Evolutionary conservation across 2,329 filamentous ascomycete species (phyloP).

Genomic region (Pseudogymnoascus sp.): DNA sequence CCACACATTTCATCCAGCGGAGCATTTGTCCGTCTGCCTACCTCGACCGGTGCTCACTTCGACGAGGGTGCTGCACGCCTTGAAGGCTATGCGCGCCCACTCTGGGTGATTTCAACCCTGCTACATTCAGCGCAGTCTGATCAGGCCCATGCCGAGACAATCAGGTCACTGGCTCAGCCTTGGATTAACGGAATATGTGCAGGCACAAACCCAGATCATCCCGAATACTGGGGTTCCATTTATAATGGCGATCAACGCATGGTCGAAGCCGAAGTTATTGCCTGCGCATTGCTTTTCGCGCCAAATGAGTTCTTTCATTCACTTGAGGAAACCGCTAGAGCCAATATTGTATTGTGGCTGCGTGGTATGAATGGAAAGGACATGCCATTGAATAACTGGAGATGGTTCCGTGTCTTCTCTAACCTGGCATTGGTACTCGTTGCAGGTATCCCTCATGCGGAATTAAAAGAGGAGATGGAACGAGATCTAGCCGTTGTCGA

Average conservation of each 20-base stretch:
- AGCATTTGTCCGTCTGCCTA: slow-evolving; percentile 9
- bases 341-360: slow-evolving; percentile 35
- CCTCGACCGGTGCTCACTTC: slow-evolving; percentile 11
- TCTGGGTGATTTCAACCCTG: slow-evolving; percentile 12
- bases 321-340: slow-evolving; percentile 24
- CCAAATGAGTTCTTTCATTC: slow-evolving; percentile 30
- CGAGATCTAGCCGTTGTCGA: slow-evolving; percentile 37
- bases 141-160: not conserved
- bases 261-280: slow-evolving; percentile 44
- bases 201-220: slow-evolving; percentile 27
- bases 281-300: slow-evolving; percentile 37
- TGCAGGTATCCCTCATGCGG: slow-evolving; percentile 28
- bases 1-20: slow-evolving; percentile 9
- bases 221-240: slow-evolving; percentile 40
- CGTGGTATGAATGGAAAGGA: slow-evolving; percentile 33
- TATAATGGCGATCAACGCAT: slow-evolving; percentile 40
- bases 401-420: slow-evolving; percentile 42
- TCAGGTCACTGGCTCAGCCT: not conserved
- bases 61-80: slow-evolving; percentile 14
- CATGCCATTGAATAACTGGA: slow-evolving; percentile 42
- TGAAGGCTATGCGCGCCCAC: slow-evolving; percentile 14
- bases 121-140: not conserved
- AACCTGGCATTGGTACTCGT: slow-evolving; percentile 37
- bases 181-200: slow-evolving; percentile 9
- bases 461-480: slow-evolving; percentile 31